A percentile compares a stretch with the other conserved stretches of the same genome.
Evolutionary conservation across 495 filamentous ascomycete genomes (phyloP).

Genomic region (Xylaria telfairii): DNA sequence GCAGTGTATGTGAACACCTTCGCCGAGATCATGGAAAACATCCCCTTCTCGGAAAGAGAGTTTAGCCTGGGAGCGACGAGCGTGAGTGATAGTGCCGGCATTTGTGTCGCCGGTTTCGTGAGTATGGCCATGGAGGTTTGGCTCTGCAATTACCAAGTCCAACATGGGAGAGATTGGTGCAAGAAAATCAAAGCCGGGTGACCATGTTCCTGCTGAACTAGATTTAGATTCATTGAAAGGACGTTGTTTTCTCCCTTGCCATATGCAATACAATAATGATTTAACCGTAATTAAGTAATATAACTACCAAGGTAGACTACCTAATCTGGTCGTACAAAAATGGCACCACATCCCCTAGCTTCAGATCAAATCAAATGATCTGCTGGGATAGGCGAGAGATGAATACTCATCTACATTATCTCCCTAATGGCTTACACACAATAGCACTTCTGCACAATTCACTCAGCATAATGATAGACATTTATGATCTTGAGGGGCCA

Average conservation of each 20-base stretch:
- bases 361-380: no score
- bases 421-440: no score
- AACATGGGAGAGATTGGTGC: conserved; percentile 80
- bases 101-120: conserved; percentile 86
- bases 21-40: conserved; percentile 81
- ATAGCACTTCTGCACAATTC: background rate
- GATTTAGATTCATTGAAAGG: background rate
- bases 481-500: background rate
- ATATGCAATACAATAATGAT: background rate
- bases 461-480: background rate
- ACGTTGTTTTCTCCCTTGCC: background rate
- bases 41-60: conserved; percentile 78
- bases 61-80: conserved; percentile 89
- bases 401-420: no score
- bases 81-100: conserved; percentile 90
- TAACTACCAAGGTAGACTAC: background rate
- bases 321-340: background rate
- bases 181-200: conserved; percentile 47
- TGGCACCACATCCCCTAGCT: no score
- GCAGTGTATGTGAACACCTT: conserved; percentile 95
- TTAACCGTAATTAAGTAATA: background rate
- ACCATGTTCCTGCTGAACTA: background rate
- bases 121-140: conserved; percentile 83
- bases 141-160: conserved; percentile 83
- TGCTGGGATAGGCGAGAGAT: no score